phyloP scores from a whole-genome alignment of 768 basidiomycete genomes.

The Amanita pseudoporphyria region DNA sequence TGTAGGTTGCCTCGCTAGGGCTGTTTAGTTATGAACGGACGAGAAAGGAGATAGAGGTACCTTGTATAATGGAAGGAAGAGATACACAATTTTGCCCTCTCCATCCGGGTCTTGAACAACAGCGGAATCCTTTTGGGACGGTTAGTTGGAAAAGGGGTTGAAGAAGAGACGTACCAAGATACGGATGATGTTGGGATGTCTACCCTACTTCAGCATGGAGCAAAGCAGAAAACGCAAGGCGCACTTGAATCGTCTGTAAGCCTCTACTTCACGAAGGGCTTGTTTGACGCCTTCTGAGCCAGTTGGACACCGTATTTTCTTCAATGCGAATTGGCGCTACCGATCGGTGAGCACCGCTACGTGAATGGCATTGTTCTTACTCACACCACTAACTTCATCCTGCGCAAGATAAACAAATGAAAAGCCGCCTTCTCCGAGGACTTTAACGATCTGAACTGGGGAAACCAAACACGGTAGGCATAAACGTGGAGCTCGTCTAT shows the following conservation, averaged over 20 bases:
- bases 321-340: conserved; percentile 87
- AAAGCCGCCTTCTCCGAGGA: conserved; percentile 95
- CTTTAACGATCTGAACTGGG: conserved; percentile 81
- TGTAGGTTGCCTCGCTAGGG: conserved; percentile 83
- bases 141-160: background rate
- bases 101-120: conserved; percentile 91
- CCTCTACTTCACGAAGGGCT: conserved; percentile 84
- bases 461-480: background rate
- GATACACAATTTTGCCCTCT: conserved; percentile 90
- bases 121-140: conserved; percentile 66
- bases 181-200: conserved; percentile 95
- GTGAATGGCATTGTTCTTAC: conserved; percentile 16
- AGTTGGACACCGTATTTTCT: conserved; percentile 92
- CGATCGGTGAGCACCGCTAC: conserved; percentile 4
- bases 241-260: conserved; percentile 90
- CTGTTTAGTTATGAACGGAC: conserved; percentile 1
- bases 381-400: conserved; percentile 76
- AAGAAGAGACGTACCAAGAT: conserved; percentile 54
- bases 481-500: conserved; percentile 3
- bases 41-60: conserved; percentile 22
- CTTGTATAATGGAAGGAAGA: conserved; percentile 92
- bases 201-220: conserved; percentile 20
- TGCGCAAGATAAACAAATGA: conserved; percentile 86
- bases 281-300: conserved; percentile 84
- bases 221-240: conserved; percentile 14